Evolutionary conservation across 768 basidiomycete species (phyloP), one percentile per base, ranked within the genome.

Genomic region (Auriculariales sp.): DNA sequence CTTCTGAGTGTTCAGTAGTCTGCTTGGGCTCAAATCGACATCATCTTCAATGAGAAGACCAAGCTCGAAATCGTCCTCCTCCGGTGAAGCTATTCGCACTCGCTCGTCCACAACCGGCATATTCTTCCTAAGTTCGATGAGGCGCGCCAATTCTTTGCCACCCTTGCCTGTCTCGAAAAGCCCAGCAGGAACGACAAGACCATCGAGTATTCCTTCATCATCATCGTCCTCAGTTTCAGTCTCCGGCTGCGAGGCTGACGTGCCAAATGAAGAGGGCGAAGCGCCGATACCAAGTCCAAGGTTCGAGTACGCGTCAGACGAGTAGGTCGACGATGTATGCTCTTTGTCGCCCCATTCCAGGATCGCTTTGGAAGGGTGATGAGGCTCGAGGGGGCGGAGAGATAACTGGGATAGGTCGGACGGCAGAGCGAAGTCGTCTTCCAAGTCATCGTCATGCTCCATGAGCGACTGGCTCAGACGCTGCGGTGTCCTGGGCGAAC

Each of bases 291-390:
- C 53, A 54, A 89, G 81, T 46, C 85, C 81, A 30, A 90, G 73
- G 19, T 79, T 74, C 33, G 87, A 88, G 57, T 85, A 88, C 7
- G 83, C 77, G 61, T 90, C 88, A 22, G 87, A 90, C n/a, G 86
- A 89, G 58, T 85, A 83, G 12, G 85, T 86, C 4, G 85, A 63
- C 3, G 75, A 78, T 1, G 87, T 83, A 39, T 83, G 77, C 58
- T 90, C 84, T 60, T 77, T 84, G 65, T 89, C 86, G 28, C 82
- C 74, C 84, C 86, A 89, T 66, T 88, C 86, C 25, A 90, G 71
- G 1, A 87, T 88, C 47, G 76, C 78, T 67, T 89, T 89, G 50
- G 88, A 89, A 7, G 82, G 78, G 59, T 87, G 83, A 55, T 71
- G 77, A 17, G 87, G 75, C 28, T 83, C 77, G 50, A 81, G 67